Percentiles rank a stretch among this genome's conserved stretches.
Evolutionary conservation across 1,139 yeast genomes (phyloP).

Genomic region (Geotrichum carabidarum): DNA sequence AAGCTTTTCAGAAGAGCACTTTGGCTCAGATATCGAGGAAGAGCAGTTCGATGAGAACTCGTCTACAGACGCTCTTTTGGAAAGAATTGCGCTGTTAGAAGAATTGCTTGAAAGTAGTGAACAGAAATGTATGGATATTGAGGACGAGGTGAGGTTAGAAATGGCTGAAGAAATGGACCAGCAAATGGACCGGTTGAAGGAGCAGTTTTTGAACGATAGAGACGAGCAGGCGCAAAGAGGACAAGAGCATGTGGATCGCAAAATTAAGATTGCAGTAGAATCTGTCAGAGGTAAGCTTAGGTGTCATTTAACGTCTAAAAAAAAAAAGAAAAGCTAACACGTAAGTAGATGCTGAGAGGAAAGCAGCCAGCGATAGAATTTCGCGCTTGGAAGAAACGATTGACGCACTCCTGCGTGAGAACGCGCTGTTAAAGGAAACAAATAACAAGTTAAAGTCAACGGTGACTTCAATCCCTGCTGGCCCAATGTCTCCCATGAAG

Average conservation of each 20-base stretch:
- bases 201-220: slow-evolving; percentile 27
- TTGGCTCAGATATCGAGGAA: slow-evolving; percentile 8
- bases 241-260: slow-evolving; percentile 16
- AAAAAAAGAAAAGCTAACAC: no score
- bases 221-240: slow-evolving; percentile 25
- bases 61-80: slow-evolving; percentile 13
- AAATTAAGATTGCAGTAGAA: slow-evolving; percentile 12
- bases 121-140: slow-evolving; percentile 28
- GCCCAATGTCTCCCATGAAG: neutral
- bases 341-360: slow-evolving; percentile 5
- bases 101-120: slow-evolving; percentile 26
- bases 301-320: neutral
- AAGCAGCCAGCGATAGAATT: neutral
- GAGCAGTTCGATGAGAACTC: neutral
- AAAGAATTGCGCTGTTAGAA: slow-evolving; percentile 27
- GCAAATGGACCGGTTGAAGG: slow-evolving; percentile 32
- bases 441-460: slow-evolving; percentile 2
- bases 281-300: slow-evolving; percentile 1
- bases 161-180: slow-evolving; percentile 35
- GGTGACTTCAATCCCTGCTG: neutral
- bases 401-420: slow-evolving; percentile 8
- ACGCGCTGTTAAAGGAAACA: slow-evolving; percentile 1
- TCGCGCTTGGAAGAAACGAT: slow-evolving; percentile 2
- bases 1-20: slow-evolving; percentile 5
- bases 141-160: slow-evolving; percentile 35